A percentile compares a stretch with the other conserved stretches of the same genome.
Evolutionary conservation across 2,329 filamentous ascomycete species (phyloP).

Genomic region (Fusarium poae): DNA sequence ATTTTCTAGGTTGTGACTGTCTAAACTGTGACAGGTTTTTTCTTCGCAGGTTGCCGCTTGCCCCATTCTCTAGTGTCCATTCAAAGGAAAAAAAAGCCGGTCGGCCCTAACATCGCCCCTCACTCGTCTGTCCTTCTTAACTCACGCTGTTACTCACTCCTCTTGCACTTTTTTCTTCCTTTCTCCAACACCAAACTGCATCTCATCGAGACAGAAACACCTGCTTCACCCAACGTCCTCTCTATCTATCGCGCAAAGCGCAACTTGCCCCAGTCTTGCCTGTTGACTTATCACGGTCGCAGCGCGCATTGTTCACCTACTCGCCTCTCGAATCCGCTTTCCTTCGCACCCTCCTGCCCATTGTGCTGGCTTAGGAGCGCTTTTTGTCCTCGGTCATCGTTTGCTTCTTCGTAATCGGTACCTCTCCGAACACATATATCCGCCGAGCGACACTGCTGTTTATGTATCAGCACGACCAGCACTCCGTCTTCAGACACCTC

Average conservation of each 20-base stretch:
- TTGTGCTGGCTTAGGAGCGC: slow-evolving; percentile 32
- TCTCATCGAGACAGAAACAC: slow-evolving; percentile 44
- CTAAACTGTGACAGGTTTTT: not conserved
- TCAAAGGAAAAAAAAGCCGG: slow-evolving; percentile 41
- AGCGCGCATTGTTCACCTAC: slow-evolving; percentile 42
- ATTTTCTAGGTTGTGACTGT: not conserved
- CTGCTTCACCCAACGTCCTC: slow-evolving; percentile 34
- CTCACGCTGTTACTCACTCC: slow-evolving; percentile 42
- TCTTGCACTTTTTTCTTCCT: slow-evolving; percentile 38
- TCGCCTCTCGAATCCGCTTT: slow-evolving; percentile 19
- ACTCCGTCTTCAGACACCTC: slow-evolving; percentile 94
- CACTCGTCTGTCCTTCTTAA: slow-evolving; percentile 40
- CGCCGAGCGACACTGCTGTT: slow-evolving; percentile 69
- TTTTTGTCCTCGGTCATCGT: slow-evolving; percentile 31
- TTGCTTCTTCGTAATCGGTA: slow-evolving; percentile 40
- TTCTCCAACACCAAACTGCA: slow-evolving; percentile 46
- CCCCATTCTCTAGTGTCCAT: slow-evolving; percentile 44
- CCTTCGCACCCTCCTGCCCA: slow-evolving; percentile 13
- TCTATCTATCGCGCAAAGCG: slow-evolving; percentile 39
- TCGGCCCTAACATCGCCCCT: slow-evolving; percentile 49
- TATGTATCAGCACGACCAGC: slow-evolving; percentile 98
- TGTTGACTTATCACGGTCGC: slow-evolving; percentile 49
- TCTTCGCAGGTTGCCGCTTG: slow-evolving; percentile 33
- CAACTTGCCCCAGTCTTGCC: slow-evolving; percentile 37
- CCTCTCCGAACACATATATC: slow-evolving; percentile 50